Evolutionary conservation across 306 rosid species (phyloP), one percentile per base, ranked within the genome.

Genomic region (Aeschynomene evenia): DNA sequence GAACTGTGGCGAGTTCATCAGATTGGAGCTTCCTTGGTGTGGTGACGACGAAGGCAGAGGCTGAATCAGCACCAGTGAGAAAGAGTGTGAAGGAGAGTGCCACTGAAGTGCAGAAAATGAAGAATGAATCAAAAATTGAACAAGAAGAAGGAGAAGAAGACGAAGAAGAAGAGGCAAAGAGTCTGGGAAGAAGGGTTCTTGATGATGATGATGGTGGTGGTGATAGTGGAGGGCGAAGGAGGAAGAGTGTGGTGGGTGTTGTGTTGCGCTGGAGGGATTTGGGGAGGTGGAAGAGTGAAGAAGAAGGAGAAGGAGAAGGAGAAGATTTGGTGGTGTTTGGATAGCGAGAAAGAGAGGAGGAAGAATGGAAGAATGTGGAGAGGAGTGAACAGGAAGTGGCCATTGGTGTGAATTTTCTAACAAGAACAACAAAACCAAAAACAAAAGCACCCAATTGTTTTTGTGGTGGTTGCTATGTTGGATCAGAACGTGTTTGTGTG

Each of bases 1-100:
- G 91, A 57, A 95, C 97, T 0, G 99, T 95, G 12, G 99, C 96
- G 67, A 91, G 99, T 80, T 95, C 97, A 77, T 95, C 97, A 58
- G 92, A 52, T 75, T 95, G 95, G 20, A 95, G 49, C 77, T 87
- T 95, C 73, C 91, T 78, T 7, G 88, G 88, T 2, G 95, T 12
- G 51, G 87, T 83, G 68, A 86, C 86, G 6, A 95, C 92, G 62
- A 95, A 91, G 37, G 99, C 96, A 6, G 91, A 72, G 36, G 99
- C 95, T 11, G 92, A 40, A 48, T 89, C 89, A 10, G 78, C 84
- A 71, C 85, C 87, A 20, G 85, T 55, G 34, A 95, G n/a, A 49
- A 91, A 59, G 36, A 95, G 77, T 10, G 92, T 75, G n/a, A 84
- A 50, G 4, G 99, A 85, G n/a, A 95, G 78, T 21, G 89, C 96